Conservation (phyloP, 306 rosid species). For the Glycine tomentella region DNA sequence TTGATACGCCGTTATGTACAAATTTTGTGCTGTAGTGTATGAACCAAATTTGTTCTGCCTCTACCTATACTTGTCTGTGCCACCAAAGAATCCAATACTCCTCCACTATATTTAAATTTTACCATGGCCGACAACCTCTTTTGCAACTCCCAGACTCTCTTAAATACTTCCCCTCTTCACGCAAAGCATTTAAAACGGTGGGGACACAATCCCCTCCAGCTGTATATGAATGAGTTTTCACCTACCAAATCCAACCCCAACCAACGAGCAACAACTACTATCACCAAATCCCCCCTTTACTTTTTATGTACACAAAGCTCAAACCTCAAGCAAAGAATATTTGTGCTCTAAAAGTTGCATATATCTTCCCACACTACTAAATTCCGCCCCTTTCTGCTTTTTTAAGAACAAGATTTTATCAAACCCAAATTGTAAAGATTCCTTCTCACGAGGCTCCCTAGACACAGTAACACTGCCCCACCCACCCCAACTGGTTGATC, state of each 20-base stretch:
- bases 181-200: conserved; percentile 56
- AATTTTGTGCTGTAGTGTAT: conserved; percentile 34
- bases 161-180: conserved; percentile 32
- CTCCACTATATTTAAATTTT: conserved; percentile 17
- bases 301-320: conserved; percentile 73
- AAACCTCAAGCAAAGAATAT: conserved; percentile 80
- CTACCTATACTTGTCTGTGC: conserved; percentile 49
- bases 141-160: not conserved
- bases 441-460: conserved; percentile 92
- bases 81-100: conserved; percentile 46
- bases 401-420: conserved; percentile 82
- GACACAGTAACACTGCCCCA: conserved; percentile 85
- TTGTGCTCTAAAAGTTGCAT: conserved; percentile 51
- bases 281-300: conserved; percentile 60
- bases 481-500: conserved; percentile 79
- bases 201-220: conserved; percentile 38
- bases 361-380: conserved; percentile 18
- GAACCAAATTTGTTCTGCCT: conserved; percentile 37
- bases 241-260: conserved; percentile 77
- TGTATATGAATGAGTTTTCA: conserved; percentile 35
- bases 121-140: conserved; percentile 41
- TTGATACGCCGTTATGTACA: conserved; percentile 56
- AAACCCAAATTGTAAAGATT: conserved; percentile 93
- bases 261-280: conserved; percentile 41
- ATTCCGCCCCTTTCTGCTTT: conserved; percentile 7